Conservation (phyloP, 371 early-diverging fungal species). For the Syncephalis plumigaleata region DNA sequence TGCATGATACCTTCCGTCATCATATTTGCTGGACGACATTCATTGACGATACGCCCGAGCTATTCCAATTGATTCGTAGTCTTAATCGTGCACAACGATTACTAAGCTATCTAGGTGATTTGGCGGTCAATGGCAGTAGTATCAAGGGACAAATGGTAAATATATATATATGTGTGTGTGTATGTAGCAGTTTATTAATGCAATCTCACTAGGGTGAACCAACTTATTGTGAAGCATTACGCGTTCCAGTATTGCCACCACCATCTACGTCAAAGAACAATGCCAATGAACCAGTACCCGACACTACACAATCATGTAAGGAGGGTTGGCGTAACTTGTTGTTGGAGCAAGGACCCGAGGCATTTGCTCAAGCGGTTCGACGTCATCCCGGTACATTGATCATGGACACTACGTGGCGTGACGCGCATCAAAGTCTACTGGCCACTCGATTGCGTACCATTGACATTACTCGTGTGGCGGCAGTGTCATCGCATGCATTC, state of each 20-base stretch:
- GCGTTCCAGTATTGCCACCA: constrained; percentile 31
- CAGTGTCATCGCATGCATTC: constrained; percentile 72
- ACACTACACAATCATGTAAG: constrained; percentile 32
- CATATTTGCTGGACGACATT: constrained; percentile 90
- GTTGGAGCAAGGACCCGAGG: constrained; percentile 66
- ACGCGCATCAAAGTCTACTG: constrained; percentile 86
- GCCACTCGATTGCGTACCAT: constrained; percentile 88
- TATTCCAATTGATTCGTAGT: constrained; percentile 51
- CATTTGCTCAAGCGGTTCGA: constrained; percentile 80
- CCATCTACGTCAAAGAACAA: constrained; percentile 10
- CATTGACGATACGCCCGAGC: constrained; percentile 86
- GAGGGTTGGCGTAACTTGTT: constrained; percentile 81
- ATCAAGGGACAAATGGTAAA: constrained; percentile 68
- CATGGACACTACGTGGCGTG: constrained; percentile 91
- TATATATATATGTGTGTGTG: no score
- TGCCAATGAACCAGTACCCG: constrained; percentile 9
- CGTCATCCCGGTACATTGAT: constrained; percentile 69
- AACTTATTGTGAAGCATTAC: constrained; percentile 31
- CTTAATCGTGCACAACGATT: constrained; percentile 79
- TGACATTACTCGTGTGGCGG: constrained; percentile 67
- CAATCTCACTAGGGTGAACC: constrained; percentile 27
- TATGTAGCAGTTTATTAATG: constrained; percentile 1
- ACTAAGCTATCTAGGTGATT: constrained; percentile 73
- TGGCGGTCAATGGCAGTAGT: constrained; percentile 80
- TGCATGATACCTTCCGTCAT: constrained; percentile 52